Evolutionary conservation across 345 rosid genomes (phyloP).

Genomic region (Hibiscus mutabilis): DNA sequence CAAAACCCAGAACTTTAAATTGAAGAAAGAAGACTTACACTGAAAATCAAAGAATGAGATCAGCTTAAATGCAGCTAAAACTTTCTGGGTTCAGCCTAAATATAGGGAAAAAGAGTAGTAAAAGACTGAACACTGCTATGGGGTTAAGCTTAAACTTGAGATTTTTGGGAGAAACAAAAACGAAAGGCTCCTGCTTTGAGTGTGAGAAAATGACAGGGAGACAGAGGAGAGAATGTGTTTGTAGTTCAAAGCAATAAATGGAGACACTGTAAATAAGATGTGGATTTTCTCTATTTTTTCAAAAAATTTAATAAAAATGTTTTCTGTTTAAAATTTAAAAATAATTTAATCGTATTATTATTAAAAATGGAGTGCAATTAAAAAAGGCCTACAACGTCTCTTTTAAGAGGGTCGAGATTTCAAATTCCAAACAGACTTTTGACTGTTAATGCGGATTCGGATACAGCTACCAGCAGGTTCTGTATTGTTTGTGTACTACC

Average conservation of each 20-base stretch:
- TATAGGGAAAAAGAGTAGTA: background rate
- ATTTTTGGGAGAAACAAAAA: background rate
- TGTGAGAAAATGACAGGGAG: slow-evolving; percentile 1
- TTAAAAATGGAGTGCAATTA: background rate
- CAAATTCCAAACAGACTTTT: slow-evolving; percentile 42
- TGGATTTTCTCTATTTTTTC: slow-evolving; percentile 1
- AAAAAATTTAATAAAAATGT: background rate
- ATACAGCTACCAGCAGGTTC: background rate
- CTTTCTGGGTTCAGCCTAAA: background rate
- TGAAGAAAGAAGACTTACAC: slow-evolving; percentile 21
- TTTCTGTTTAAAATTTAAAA: background rate
- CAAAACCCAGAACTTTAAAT: slow-evolving; percentile 8
- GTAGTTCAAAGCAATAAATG: slow-evolving; percentile 45
- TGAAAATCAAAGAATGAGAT: slow-evolving; percentile 11
- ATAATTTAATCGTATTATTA: background rate
- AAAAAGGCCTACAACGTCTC: slow-evolving; percentile 49
- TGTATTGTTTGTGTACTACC: background rate
- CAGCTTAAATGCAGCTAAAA: background rate
- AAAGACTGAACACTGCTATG: background rate
- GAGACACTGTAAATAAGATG: slow-evolving; percentile 1
- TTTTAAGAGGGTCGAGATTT: slow-evolving; percentile 43
- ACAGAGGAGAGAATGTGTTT: background rate
- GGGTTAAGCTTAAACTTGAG: slow-evolving; percentile 4
- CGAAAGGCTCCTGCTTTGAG: slow-evolving; percentile 12
- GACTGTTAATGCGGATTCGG: slow-evolving; percentile 7